These are phyloP conservation scores for Maudiozyma humilis DNA, from an alignment of 1,139 yeast genomes.

Conservation along the genomic window DNA sequence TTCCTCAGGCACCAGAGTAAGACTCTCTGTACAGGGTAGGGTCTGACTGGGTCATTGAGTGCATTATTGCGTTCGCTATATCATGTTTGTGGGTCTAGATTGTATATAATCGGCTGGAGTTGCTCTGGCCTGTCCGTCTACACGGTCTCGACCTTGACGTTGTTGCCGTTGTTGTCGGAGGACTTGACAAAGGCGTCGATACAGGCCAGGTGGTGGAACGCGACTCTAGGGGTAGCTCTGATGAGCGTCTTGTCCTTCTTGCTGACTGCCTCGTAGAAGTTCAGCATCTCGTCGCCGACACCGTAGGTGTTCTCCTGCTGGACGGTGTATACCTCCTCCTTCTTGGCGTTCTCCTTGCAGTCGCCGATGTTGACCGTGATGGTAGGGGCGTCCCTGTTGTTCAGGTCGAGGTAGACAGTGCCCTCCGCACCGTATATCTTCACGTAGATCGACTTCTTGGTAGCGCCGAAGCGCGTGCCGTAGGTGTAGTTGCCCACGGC, in stretches of 20 bases:
- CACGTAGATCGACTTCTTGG: slow-evolving; percentile 58
- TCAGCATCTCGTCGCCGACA: slow-evolving; percentile 59
- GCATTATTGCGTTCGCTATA: too few species aligned
- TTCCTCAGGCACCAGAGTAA: too few species aligned
- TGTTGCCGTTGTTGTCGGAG: slow-evolving; percentile 49
- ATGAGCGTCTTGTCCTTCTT: slow-evolving; percentile 55
- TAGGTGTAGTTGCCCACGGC: slow-evolving; percentile 82
- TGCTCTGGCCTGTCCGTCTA: too few species aligned
- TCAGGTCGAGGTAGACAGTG: slow-evolving; percentile 56
- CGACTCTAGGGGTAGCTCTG: slow-evolving; percentile 56
- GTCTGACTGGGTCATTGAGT: too few species aligned
- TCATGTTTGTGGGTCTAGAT: too few species aligned
- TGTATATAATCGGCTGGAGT: too few species aligned
- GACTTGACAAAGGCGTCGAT: slow-evolving; percentile 78
- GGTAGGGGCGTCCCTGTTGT: slow-evolving; percentile 42
- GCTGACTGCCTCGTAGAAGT: slow-evolving; percentile 62
- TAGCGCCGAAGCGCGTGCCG: slow-evolving; percentile 81
- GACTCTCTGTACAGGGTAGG: too few species aligned
- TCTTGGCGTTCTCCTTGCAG: slow-evolving; percentile 38
- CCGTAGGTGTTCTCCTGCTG: slow-evolving; percentile 48
- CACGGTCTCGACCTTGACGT: slow-evolving; percentile 41
- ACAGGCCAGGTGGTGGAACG: slow-evolving; percentile 87
- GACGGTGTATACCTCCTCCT: slow-evolving; percentile 40
- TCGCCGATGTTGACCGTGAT: slow-evolving; percentile 40
- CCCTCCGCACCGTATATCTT: slow-evolving; percentile 74